Evolutionary conservation across 768 basidiomycete genomes (phyloP), one percentile per base, ranked within the genome.

Genomic region (Russula emetica): DNA sequence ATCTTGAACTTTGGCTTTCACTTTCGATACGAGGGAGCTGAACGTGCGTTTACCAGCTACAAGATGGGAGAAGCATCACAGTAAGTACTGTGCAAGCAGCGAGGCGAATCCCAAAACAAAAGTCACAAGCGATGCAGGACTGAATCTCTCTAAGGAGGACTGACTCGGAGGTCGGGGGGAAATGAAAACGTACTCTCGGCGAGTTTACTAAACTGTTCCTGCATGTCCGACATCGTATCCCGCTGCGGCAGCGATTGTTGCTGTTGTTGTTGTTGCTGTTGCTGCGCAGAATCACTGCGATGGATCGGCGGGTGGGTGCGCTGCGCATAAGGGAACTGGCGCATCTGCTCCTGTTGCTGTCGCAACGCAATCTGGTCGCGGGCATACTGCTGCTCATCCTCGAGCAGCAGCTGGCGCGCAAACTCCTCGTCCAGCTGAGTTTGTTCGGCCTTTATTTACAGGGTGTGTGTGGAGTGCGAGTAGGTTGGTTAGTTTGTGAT

Each of bases 1-100:
- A 69, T 92, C 92, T 70, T 88, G 86, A 63, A 92, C 84, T 80
- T 92, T 93, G 6, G 89, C 85, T 71, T 85, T 92, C 53, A 92
- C 88, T 72, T 88, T 92, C 38, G 83, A 84, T 45, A 92, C 79
- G 30, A 93, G 72, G 10, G 77, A 80, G 53, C 81, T 85, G 73
- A 93, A 82, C 0, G 90, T 92, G 75, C 85, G 88, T 77, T 89
- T 92, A 4, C 91, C 90, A 56, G 68, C 74, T 75, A 22, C 40
- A 24, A 7, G 16, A 32, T 2, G 4, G 16, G 52, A 16, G 20
- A 22, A 6, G 30, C 7, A 58, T 58, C 38, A 52, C 30, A 49
- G 51, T 10, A 44, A 47, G 40, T 10, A 13, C 36, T 36, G 36
- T 3, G 11, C 38, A 28, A 26, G 55, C 16, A 28, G 36, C 24